Evolutionary conservation across 1,284 basidiomycete genomes (phyloP).

Genomic region (Inonotus hispidus): DNA sequence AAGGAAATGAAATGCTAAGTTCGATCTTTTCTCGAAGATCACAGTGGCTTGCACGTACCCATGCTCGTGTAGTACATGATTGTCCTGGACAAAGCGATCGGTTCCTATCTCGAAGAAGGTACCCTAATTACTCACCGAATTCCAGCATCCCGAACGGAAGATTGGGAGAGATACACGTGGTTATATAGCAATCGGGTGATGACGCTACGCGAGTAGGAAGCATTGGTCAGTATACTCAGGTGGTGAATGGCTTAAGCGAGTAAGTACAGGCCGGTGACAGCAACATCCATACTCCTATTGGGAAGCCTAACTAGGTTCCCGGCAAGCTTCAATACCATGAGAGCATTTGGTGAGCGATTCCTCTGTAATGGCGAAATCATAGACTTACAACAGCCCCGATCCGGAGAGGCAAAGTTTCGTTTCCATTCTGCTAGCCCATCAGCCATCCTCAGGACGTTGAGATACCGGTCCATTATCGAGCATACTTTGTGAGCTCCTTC

Average conservation of each 20-base stretch:
- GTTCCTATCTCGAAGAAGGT: neutral
- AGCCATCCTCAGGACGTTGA: neutral
- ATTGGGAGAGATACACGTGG: constrained; percentile 23
- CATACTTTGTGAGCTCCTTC: constrained; percentile 21
- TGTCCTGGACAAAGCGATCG: constrained; percentile 2
- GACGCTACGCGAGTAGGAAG: constrained; percentile 11
- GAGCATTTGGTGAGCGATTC: neutral
- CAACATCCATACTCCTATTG: constrained; percentile 20
- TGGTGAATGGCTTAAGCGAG: no score
- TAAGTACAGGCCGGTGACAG: constrained; percentile 18
- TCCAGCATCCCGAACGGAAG: constrained; percentile 7
- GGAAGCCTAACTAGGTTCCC: constrained; percentile 21
- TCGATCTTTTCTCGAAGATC: no score
- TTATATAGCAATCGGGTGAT: constrained; percentile 19
- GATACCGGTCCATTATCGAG: neutral
- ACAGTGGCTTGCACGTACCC: no score
- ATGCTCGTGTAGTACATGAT: constrained; percentile 12
- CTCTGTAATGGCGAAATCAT: neutral
- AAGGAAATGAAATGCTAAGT: no score
- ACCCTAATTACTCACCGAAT: constrained; percentile 17
- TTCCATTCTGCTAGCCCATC: constrained; percentile 19
- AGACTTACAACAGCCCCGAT: constrained; percentile 21
- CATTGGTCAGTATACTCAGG: neutral
- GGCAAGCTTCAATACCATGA: constrained; percentile 19
- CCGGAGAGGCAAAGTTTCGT: constrained; percentile 23